Evolutionary conservation across 2,329 filamentous ascomycete species (phyloP).

Genomic region (Colletotrichum sp.): DNA sequence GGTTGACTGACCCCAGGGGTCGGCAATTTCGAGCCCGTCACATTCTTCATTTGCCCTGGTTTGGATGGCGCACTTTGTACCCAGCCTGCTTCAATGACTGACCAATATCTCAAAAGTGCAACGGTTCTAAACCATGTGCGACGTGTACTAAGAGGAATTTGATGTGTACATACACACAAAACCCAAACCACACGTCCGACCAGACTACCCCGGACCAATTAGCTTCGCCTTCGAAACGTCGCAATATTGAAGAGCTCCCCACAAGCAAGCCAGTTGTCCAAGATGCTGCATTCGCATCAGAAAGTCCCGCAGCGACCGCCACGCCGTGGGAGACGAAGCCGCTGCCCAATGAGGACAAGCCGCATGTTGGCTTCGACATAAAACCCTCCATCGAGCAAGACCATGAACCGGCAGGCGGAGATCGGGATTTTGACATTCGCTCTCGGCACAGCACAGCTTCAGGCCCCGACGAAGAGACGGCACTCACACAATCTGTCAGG

Average conservation of each 20-base stretch:
- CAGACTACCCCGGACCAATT: slow-evolving; percentile 8
- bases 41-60: not conserved
- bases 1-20: not conserved
- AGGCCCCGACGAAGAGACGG: slow-evolving; percentile 59
- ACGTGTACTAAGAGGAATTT: slow-evolving; percentile 26
- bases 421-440: slow-evolving; percentile 15
- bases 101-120: slow-evolving; percentile 24
- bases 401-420: not conserved
- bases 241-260: slow-evolving; percentile 15
- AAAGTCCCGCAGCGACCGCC: slow-evolving; percentile 5
- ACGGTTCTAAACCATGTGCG: slow-evolving; percentile 26
- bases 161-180: slow-evolving; percentile 23
- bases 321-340: slow-evolving; percentile 11
- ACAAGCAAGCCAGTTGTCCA: not conserved
- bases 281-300: not conserved
- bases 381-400: slow-evolving; percentile 12
- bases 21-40: slow-evolving; percentile 6
- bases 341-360: slow-evolving; percentile 1
- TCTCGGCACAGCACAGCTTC: slow-evolving; percentile 45
- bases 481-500: slow-evolving; percentile 57
- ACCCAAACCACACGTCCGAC: slow-evolving; percentile 3
- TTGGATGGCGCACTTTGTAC: not conserved
- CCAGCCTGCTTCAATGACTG: not conserved
- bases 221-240: slow-evolving; percentile 20
- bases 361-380: slow-evolving; percentile 4